Conservation (phyloP, 306 rosid species). For the Acacia crassicarpa region DNA sequence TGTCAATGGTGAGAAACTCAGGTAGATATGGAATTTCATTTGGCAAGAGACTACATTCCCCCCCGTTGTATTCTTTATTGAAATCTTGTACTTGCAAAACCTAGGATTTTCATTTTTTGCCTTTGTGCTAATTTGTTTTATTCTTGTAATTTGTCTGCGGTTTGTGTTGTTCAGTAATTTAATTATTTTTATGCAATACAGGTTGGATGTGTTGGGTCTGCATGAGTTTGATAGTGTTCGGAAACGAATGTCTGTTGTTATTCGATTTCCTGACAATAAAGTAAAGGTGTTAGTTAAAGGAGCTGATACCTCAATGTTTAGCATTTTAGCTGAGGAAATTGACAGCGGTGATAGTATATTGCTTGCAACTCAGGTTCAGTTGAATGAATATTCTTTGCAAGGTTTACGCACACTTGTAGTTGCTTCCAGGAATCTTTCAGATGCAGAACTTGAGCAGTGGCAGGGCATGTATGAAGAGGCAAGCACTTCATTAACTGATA, state of each 20-base stretch:
- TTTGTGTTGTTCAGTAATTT: slow-evolving; percentile 28
- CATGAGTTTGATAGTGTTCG: slow-evolving; percentile 98
- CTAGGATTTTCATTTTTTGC: not conserved
- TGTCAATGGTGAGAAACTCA: slow-evolving; percentile 88
- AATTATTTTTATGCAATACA: slow-evolving; percentile 40
- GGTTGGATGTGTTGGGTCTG: slow-evolving; percentile 95
- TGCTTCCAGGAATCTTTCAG: slow-evolving; percentile 76
- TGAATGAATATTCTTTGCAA: slow-evolving; percentile 70
- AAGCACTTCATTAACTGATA: slow-evolving; percentile 82
- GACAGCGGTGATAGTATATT: slow-evolving; percentile 37
- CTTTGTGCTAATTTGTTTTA: not conserved
- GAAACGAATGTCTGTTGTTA: slow-evolving; percentile 95
- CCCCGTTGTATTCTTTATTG: not conserved
- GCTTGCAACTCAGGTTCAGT: slow-evolving; percentile 66
- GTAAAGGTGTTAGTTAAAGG: slow-evolving; percentile 98
- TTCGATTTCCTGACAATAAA: slow-evolving; percentile 72
- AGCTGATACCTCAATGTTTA: slow-evolving; percentile 86
- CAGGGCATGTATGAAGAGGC: slow-evolving; percentile 85
- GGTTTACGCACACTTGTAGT: slow-evolving; percentile 95
- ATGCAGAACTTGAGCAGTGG: slow-evolving; percentile 81
- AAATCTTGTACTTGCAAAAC: slow-evolving; percentile 6
- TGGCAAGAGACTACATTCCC: slow-evolving; percentile 21
- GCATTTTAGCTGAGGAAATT: slow-evolving; percentile 52
- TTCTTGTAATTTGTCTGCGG: slow-evolving; percentile 16
- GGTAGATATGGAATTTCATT: slow-evolving; percentile 67